Base-by-base conservation (phyloP, 1,284 basidiomycete genomes). In the Naganishia sp. region DNA sequence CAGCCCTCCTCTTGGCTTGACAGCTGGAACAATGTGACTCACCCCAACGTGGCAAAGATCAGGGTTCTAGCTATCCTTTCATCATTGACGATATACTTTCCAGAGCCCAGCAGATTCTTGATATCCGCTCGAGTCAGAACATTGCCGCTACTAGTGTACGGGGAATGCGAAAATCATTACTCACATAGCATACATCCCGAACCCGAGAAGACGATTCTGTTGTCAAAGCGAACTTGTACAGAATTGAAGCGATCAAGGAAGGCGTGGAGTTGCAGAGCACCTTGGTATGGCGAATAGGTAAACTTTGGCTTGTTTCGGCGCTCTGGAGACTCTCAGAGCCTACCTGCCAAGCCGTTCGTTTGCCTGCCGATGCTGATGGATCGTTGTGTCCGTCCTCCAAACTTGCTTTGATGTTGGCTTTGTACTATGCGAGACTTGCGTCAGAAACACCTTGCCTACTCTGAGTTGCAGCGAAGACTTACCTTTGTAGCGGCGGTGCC, bases 401-500 rank as follows among this genome's bases (percentile, higher is more conserved):
- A 67, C 80, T 80, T 1, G 85, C 85, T 77, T 97, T 98, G 60
- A 79, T 53, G 1, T 72, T 67, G 0, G 81, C 78, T 68, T 84
- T 83, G 73, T 81, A 77, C 79, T 82, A 69, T 0, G 3, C 49
- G n/a, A 46, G n/a, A 31, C 3, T 2, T 52, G 31, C 15, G 52
- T 35, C 9, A 47, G 23, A 7, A 23, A 0, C 35, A 39, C 35
- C 25, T 32, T 35, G 15, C 32, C 31, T 15, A 51, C 25, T 7
- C 25, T 35, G 6, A 49, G 62, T 25, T 17, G 28, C 18, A 7
- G 3, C n/a, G 21, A 1, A 49, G 87, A 25, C 89, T 86, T 67
- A 88, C 87, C 84, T 92, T 94, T 6, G 94, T 96, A 0, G 92
- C 93, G 57, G 86, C 83, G 58, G 89, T 91, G 0, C 88, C 93